These are phyloP conservation scores for Amaranthus tricolor DNA, from an alignment of 179 eudicot genomes.

Conservation along the genomic window DNA sequence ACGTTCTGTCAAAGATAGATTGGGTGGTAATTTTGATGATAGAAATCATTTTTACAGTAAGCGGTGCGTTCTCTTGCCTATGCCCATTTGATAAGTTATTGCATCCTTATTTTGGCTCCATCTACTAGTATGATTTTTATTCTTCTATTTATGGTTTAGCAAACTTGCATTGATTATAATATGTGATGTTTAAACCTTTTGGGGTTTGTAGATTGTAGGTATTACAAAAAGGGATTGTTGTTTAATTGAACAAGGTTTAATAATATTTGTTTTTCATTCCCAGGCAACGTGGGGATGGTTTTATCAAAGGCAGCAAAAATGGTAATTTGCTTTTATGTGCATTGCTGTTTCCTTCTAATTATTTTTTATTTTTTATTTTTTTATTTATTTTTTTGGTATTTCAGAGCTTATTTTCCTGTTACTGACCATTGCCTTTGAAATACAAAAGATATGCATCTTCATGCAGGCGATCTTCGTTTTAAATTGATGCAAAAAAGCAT, in stretches of 20 bases:
- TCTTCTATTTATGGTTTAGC: background rate
- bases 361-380: too few species aligned
- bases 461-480: slow-evolving; percentile 67
- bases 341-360: background rate
- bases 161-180: background rate
- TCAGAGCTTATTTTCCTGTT: slow-evolving; percentile 17
- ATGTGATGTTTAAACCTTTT: background rate
- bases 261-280: slow-evolving; percentile 22
- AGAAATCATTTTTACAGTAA: slow-evolving; percentile 34
- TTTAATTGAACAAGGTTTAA: slow-evolving; percentile 12
- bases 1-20: slow-evolving; percentile 72
- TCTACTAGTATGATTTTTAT: background rate
- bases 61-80: slow-evolving; percentile 40
- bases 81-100: background rate
- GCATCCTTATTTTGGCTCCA: slow-evolving; percentile 1
- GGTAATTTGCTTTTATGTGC: slow-evolving; percentile 41
- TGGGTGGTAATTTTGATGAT: slow-evolving; percentile 50
- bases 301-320: slow-evolving; percentile 35
- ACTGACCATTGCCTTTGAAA: slow-evolving; percentile 31
- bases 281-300: slow-evolving; percentile 60
- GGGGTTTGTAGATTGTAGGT: background rate
- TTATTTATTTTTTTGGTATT: slow-evolving; percentile 6
- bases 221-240: background rate
- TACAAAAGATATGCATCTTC: slow-evolving; percentile 46
- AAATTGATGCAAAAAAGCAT: slow-evolving; percentile 64